Evolutionary conservation across 2,329 filamentous ascomycete species (phyloP).

Genomic region (Epichloe typhina): DNA sequence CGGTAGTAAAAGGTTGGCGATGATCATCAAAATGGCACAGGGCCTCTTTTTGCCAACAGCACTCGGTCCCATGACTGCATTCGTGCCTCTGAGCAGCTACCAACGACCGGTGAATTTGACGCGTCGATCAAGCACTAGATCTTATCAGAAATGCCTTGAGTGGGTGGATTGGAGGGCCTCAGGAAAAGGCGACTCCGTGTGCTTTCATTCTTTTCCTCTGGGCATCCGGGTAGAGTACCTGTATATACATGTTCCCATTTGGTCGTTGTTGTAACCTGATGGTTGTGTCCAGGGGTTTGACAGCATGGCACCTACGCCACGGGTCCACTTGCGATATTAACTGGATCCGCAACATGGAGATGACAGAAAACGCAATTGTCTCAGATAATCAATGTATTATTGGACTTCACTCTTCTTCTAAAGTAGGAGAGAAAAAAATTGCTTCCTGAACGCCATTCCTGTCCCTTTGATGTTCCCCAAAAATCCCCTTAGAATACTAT

Average conservation of each 20-base stretch:
- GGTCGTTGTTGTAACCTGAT: neutral
- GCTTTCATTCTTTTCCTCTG: neutral
- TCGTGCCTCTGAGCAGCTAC: neutral
- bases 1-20: constrained; percentile 68
- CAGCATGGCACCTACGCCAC: neutral
- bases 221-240: neutral
- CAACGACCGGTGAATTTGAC: neutral
- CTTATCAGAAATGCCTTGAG: neutral
- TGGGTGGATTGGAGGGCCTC: neutral
- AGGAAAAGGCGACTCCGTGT: neutral
- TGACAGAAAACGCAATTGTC: neutral
- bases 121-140: neutral
- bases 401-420: neutral
- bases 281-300: neutral
- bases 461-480: neutral
- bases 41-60: constrained; percentile 13
- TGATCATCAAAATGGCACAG: constrained; percentile 35
- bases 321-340: neutral
- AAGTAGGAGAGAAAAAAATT: neutral
- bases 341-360: neutral
- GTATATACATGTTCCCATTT: neutral
- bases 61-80: constrained; percentile 13
- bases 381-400: neutral
- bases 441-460: neutral
- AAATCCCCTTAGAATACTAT: neutral